Base-by-base conservation (phyloP, 768 basidiomycete genomes). In the Trametes cinnabarina region DNA sequence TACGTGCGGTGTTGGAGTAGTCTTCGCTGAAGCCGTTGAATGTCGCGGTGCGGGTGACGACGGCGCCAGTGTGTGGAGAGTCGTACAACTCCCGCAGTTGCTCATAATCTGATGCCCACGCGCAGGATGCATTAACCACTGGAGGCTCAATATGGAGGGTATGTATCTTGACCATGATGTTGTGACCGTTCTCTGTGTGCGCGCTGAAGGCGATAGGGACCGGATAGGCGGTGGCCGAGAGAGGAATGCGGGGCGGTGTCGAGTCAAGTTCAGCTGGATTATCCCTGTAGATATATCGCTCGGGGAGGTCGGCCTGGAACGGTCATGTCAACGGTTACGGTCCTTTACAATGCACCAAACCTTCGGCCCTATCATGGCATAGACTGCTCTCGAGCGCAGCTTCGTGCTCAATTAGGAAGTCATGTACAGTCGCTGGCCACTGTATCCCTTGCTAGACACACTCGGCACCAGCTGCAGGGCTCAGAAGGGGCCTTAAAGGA, bases 1-100 rank as follows among this genome's bases (percentile, higher is more conserved):
- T 28, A 34, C 79, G 30, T 67, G 91, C 91, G 52, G 80, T 82
- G 68, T 93, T 84, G 4, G 73, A 72, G 8, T 72, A 71, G 58
- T 84, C 79, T 69, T 94, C 88, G n/a, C 72, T 60, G 68, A 87
- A 94, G 3, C 93, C 92, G 11, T 76, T 68, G 28, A 84, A 65
- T 2, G 88, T 92, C 32, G 85, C 80, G 0, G 92, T 92, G 25
- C 93, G 82, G 3, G 90, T 94, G 9, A 86, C 88, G 52, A 94
- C 83, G 4, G 89, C 93, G 14, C 90, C 88, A 0, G 89, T 94
- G 64, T 80, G 76, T 0, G 81, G 78, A 4, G 78, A 87, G 46
- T 81, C 75, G 70, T 88, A 91, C 44, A 95, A 76, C 28, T 76
- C 82, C 22, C 76, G 72, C 17, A 94, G 79, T 58, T 94, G 86